These are phyloP conservation scores for Candida golubevii DNA, from an alignment of 805 yeast genomes.

Conservation along the genomic window DNA sequence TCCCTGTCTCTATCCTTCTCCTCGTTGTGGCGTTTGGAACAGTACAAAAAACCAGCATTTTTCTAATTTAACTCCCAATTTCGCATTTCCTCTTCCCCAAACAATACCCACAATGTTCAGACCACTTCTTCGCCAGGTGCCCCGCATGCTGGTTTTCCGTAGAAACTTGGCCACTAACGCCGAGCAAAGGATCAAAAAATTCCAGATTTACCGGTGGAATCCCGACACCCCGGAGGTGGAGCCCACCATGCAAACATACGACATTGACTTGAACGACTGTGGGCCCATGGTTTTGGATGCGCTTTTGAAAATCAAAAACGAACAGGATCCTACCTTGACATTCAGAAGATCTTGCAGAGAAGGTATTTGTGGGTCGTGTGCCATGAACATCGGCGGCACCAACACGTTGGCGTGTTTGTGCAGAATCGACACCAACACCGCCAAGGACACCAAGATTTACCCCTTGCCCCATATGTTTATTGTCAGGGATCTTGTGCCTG, in stretches of 20 bases:
- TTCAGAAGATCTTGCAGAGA: conserved; percentile 98
- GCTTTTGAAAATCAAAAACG: conserved; percentile 88
- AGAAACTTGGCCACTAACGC: conserved; percentile 35
- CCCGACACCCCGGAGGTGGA: conserved; percentile 93
- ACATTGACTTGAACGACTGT: conserved; percentile 82
- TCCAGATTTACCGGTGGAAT: conserved; percentile 96
- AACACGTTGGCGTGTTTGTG: conserved; percentile 97
- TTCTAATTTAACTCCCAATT: neutral
- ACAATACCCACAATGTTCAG: conserved; percentile 11
- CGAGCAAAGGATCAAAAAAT: conserved; percentile 64
- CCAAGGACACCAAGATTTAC: conserved; percentile 80
- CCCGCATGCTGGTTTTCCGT: conserved; percentile 13
- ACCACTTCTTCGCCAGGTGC: conserved; percentile 13
- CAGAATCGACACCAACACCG: conserved; percentile 76
- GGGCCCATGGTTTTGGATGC: conserved; percentile 99
- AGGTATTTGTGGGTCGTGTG: conserved; percentile 99
- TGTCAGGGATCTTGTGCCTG: conserved; percentile 96
- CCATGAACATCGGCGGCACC: conserved; percentile 98
- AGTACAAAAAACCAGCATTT: neutral
- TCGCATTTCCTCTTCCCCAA: neutral
- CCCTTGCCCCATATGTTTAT: conserved; percentile 98
- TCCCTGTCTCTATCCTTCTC: neutral
- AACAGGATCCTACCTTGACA: conserved; percentile 92
- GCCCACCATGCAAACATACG: conserved; percentile 80
- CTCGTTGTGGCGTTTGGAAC: neutral